Evolutionary conservation across 2,329 filamentous ascomycete species (phyloP), one percentile per base, ranked within the genome.

Genomic region (Xylaria sp.): DNA sequence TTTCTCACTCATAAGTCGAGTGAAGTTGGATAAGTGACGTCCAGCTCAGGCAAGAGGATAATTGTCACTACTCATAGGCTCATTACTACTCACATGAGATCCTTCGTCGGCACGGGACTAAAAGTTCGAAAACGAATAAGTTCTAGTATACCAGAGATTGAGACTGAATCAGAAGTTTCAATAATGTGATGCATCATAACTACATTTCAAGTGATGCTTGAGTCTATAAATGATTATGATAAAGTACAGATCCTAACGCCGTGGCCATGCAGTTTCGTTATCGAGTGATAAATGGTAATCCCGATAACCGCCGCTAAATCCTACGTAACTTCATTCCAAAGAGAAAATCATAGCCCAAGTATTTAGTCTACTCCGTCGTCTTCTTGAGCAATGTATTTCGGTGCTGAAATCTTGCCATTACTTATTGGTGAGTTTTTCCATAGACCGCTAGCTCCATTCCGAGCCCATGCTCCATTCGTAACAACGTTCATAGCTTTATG

Each of bases 401-500:
- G 61, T 23, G 60, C 58, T 23, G 65, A 59, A 2, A 51, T 54
- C 35, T 50, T 68, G 29, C 29, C 71, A 25, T 53, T 68, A 32
- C 35, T 70, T 23, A 68, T 71, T 35, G 71, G 69, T 18, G 72
- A 63, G 60, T 77, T 78, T 55, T 76, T 71, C 29, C 80, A 61
- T 51, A 81, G 54, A 8, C 79, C 79, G 42, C 78, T 80, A 0
- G 76, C 79, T 27, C 77, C 79, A 54, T 74, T 79, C 32, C 74
- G 74, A 1, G 78, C 80, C 80, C 80, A 82, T 1, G 77, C 75
- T 16, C 79, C 78, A 50, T 81, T 81, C 13, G 79, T 81, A 4
- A 81, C 80, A 4, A 82, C 73, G 72, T 86, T 77, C 78, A 87
- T 77, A 48, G 83, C 75, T 75, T 85, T 72, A 79, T 71, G 78